Evolutionary conservation across 371 early-diverging fungal genomes (phyloP), one percentile per base, ranked within the genome.

Genomic region (Dinochytrium kinnereticum): DNA sequence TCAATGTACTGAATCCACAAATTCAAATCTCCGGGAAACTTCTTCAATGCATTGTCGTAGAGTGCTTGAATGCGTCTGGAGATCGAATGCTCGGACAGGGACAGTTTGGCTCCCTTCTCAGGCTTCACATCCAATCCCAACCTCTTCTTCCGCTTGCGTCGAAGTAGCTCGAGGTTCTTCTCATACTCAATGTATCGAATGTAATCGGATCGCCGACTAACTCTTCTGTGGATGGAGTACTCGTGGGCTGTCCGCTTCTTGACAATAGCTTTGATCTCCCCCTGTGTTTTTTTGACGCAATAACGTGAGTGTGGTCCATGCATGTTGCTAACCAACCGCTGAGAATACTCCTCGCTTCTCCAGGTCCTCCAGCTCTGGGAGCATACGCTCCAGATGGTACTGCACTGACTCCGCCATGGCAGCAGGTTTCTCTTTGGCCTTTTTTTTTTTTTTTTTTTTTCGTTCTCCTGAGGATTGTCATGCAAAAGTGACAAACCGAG

Each of bases 1-100:
- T 91, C 93, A 77, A 96, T 91, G 79, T 94, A 98, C 82, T 95
- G 93, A 66, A 93, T 69, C 98, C 98, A 98, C 69, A 98, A 79
- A 28, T 83, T 80, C 3, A 92, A 71, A 76, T 96, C 96, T 24
- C 94, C 94, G 21, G 86, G 83, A 75, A 96, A 97, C 75, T 91
- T 90, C 36, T 79, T 88, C 28, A 95, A 81, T n/a, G 92, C 90
- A 64, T 95, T 87, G 73, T 91, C 89, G 77, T 91, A 96, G 36
- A 98, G 81, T 57, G 85, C 81, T 71, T 90, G 90, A 69, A 97
- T 91, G 3, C 95, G 87, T 31, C 80, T 72, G 31, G 75, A 49
- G 39, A 91, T 88, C 49, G 91, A 84, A 75, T 89, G 90, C 73
- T 94, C 93, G 38, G 88, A 80, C 21, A 88, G 39, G 5, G 28